Conservation (phyloP, 331 rosid genomes). For the Ulmus americana region DNA sequence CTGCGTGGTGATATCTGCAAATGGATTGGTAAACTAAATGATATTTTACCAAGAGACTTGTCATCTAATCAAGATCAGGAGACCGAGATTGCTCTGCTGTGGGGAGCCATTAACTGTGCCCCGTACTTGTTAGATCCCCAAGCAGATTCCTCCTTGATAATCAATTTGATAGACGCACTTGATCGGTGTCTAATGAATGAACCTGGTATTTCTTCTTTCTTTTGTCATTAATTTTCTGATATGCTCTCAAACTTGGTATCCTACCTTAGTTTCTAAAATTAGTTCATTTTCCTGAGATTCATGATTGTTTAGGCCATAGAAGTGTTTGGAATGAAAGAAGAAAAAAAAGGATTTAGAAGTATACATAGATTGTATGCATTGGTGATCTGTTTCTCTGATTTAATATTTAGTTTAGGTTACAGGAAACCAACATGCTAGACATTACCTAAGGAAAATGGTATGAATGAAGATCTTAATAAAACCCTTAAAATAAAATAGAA, state of each 20-base stretch:
- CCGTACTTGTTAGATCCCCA: constrained; percentile 41
- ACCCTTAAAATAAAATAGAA: background rate
- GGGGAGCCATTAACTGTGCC: constrained; percentile 74
- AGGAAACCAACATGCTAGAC: too few relatives aligned
- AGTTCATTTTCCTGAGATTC: background rate
- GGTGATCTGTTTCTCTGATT: too few relatives aligned
- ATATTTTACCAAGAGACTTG: constrained; percentile 23
- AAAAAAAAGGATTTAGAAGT: too few relatives aligned
- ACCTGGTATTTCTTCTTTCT: constrained; percentile 38
- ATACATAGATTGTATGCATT: too few relatives aligned
- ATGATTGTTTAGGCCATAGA: background rate
- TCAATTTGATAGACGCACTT: constrained; percentile 52
- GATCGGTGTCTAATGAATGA: constrained; percentile 44
- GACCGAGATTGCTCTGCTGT: constrained; percentile 47
- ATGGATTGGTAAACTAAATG: constrained; percentile 40
- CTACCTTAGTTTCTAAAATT: background rate
- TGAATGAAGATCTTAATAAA: too few relatives aligned
- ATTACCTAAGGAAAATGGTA: too few relatives aligned
- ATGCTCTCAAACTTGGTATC: constrained; percentile 1
- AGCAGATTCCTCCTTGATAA: constrained; percentile 40
- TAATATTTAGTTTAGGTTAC: too few relatives aligned
- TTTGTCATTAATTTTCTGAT: constrained; percentile 10
- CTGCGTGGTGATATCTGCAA: constrained; percentile 33
- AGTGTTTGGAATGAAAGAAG: background rate
- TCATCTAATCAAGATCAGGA: constrained; percentile 38